These are phyloP conservation scores for Fusarium miscanthi DNA, from an alignment of 2,329 filamentous ascomycete genomes.

Conservation along the genomic window DNA sequence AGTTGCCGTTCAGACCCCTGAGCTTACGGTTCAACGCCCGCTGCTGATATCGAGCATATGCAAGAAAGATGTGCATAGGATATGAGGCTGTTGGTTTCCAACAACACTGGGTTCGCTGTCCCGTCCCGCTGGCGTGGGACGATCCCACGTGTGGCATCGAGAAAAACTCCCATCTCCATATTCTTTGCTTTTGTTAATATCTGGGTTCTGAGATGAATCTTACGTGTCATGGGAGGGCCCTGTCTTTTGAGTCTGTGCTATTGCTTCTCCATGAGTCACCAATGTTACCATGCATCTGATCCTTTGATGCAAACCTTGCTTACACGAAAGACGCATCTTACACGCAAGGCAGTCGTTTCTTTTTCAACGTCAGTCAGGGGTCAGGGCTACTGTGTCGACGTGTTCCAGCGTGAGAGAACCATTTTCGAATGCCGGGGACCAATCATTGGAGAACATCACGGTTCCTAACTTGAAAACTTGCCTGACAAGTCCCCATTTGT, in stretches of 20 bases:
- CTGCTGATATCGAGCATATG: neutral
- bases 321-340: slow-evolving; percentile 6
- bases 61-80: slow-evolving; percentile 1
- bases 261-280: slow-evolving; percentile 10
- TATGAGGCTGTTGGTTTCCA: slow-evolving; percentile 23
- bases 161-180: slow-evolving; percentile 14
- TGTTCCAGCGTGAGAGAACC: neutral
- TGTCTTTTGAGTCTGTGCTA: slow-evolving; percentile 3
- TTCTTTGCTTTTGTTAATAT: slow-evolving; percentile 10
- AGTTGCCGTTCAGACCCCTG: slow-evolving; percentile 11
- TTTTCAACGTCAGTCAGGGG: neutral
- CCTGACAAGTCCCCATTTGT: slow-evolving; percentile 14
- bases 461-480: slow-evolving; percentile 7
- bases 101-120: slow-evolving; percentile 8
- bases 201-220: neutral
- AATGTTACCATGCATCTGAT: neutral
- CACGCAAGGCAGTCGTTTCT: neutral
- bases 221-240: slow-evolving; percentile 20
- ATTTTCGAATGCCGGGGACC: neutral
- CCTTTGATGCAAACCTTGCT: neutral
- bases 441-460: slow-evolving; percentile 1
- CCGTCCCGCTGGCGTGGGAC: slow-evolving; percentile 34
- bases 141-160: slow-evolving; percentile 30
- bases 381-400: neutral
- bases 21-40: neutral